A percentile compares a stretch with the other conserved stretches of the same genome.
Conservation (phyloP, 495 filamentous ascomycete genomes). For the Aspergillus incahuasiensis region DNA sequence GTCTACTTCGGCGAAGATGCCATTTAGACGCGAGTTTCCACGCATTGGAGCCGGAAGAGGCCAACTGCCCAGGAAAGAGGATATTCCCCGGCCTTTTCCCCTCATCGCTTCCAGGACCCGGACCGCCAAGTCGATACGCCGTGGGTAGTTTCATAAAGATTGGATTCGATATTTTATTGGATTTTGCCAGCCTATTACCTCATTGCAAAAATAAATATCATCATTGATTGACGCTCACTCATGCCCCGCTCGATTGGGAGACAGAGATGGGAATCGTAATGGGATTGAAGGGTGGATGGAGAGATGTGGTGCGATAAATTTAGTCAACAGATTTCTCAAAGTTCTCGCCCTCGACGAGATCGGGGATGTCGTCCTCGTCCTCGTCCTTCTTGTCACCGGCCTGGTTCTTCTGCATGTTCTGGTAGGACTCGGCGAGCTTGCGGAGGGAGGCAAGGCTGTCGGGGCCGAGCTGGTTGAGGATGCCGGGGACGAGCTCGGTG, state of each 20-base stretch:
- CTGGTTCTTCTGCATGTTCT: constrained; percentile 96
- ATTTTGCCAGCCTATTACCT: background rate
- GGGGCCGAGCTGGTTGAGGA: constrained; percentile 98
- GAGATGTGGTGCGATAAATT: constrained; percentile 15
- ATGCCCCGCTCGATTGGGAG: background rate
- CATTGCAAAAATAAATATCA: constrained; percentile 2
- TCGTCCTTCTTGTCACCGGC: constrained; percentile 69
- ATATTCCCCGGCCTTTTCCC: too few species aligned
- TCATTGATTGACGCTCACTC: constrained; percentile 1
- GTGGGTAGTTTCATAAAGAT: background rate
- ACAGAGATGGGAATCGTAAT: background rate
- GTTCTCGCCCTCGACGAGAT: constrained; percentile 91
- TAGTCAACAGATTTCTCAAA: constrained; percentile 97
- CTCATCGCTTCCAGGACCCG: too few species aligned
- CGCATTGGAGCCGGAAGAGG: too few species aligned
- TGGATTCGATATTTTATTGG: background rate
- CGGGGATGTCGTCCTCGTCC: constrained; percentile 86
- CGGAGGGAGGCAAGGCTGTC: constrained; percentile 96
- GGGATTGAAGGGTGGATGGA: background rate
- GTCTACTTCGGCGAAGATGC: too few species aligned
- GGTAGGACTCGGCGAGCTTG: constrained; percentile 98
- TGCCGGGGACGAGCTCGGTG: constrained; percentile 97
- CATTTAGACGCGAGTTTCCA: too few species aligned
- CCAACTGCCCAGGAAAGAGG: too few species aligned
- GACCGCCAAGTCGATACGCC: too few species aligned